phyloP scores from a whole-genome alignment of 305 asterid species.

The Fraxinus platypoda region DNA sequence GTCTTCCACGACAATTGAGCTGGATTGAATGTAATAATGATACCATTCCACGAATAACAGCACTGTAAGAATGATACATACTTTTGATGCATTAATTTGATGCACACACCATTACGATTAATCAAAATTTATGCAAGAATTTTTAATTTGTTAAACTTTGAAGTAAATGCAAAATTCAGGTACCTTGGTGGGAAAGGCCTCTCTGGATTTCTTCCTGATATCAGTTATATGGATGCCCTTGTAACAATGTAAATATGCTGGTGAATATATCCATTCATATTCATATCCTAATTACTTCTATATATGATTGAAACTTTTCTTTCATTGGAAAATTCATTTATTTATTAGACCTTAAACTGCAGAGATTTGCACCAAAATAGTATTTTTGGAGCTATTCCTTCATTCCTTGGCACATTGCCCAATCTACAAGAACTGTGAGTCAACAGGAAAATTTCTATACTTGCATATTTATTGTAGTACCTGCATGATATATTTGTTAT shows the following conservation, averaged over 20 bases:
- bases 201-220: conserved; percentile 32
- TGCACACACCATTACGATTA: neutral
- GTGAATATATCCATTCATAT: neutral
- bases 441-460: neutral
- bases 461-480: neutral
- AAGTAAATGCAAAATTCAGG: conserved; percentile 24
- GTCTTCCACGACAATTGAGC: conserved; percentile 32
- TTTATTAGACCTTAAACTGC: conserved; percentile 8
- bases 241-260: conserved; percentile 30
- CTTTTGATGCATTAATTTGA: neutral
- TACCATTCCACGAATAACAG: conserved; percentile 28
- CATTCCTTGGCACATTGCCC: conserved; percentile 45
- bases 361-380: conserved; percentile 32
- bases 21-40: conserved; percentile 40
- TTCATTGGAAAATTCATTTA: neutral
- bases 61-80: conserved; percentile 26
- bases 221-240: conserved; percentile 52
- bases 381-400: conserved; percentile 41
- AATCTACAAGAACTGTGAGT: conserved; percentile 40
- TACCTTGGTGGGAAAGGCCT: conserved; percentile 21
- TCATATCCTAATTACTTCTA: neutral
- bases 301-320: neutral
- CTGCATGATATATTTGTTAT: conserved; percentile 7
- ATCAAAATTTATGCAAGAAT: neutral
- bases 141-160: neutral